Evolutionary conservation across 2,329 filamentous ascomycete species (phyloP), one percentile per base, ranked within the genome.

Genomic region (Aspergillus sergii): DNA sequence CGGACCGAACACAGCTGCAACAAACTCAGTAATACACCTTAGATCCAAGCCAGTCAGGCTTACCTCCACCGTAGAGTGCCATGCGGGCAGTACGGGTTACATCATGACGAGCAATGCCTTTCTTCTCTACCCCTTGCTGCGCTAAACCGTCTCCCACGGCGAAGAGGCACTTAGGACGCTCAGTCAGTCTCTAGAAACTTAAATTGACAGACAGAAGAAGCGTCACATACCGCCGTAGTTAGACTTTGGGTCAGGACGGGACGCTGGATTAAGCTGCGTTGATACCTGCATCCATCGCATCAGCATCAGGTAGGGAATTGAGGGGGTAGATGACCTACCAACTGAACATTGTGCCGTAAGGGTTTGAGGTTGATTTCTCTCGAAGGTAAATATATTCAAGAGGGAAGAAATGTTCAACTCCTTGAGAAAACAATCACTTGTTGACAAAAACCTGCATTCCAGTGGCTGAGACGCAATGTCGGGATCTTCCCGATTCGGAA

Each of bases 211-310:
- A 21, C 23, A 4, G 23, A 2, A 10, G 8, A 5, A 51, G 4
- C 30, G 14, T 16, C 3, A 61, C 61, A 26, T 57, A 68, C 66
- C 28, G 64, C 64, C 4, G 66, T 68, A 0, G 66, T 68, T 10
- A 68, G 23, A 39, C 66, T 63, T 46, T 68, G 66, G 28, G 64
- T 68, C 56, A 68, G 34, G 16, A 66, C n/a, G 6, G 66, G 66
- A 32, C 64, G 62, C 45, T 62, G 62, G 16, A 58, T 19, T 26
- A 68, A 57, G 55, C 62, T 58, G 43, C 62, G 48, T 46, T 65
- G 66, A 53, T 68, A 68, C 66, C 66, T 68, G 28, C 34, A 5
- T 7, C 23, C 16, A 36, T 23, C 12, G 51, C 2, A 10, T 54
- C 10, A 55, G 51, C 16, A 39, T 26, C 8, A 32, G 16, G 19